phyloP scores from a whole-genome alignment of 177 flowering plant genomes.

The Vitis hybrid region DNA sequence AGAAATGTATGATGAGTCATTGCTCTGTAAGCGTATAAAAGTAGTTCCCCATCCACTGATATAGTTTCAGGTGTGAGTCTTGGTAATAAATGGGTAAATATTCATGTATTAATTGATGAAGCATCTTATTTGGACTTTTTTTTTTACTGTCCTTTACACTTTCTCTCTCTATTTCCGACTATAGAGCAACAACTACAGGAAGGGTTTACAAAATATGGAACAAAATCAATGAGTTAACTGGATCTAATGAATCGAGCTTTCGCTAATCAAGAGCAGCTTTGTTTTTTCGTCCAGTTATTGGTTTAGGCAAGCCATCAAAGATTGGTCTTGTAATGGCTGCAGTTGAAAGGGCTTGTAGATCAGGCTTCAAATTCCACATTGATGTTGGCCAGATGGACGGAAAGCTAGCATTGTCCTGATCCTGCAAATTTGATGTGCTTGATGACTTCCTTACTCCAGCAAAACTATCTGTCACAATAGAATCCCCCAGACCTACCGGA shows the following conservation, averaged over 20 bases:
- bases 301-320: slow-evolving; percentile 83
- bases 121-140: too few species aligned
- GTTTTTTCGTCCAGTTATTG: slow-evolving; percentile 49
- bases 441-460: slow-evolving; percentile 69
- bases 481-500: slow-evolving; percentile 37
- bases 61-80: too few species aligned
- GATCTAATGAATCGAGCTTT: too few species aligned
- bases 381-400: slow-evolving; percentile 56
- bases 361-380: slow-evolving; percentile 65
- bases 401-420: slow-evolving; percentile 37
- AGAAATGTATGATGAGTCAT: too few species aligned
- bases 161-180: slow-evolving; percentile 6
- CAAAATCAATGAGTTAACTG: background rate
- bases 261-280: slow-evolving; percentile 85
- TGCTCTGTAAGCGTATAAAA: too few species aligned
- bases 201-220: background rate
- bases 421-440: slow-evolving; percentile 73
- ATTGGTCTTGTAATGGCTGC: slow-evolving; percentile 70
- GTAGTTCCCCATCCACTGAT: too few species aligned
- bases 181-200: background rate
- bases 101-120: too few species aligned
- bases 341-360: slow-evolving; percentile 60
- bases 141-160: background rate
- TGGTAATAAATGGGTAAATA: too few species aligned
- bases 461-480: slow-evolving; percentile 29